Percentiles rank a stretch among this genome's conserved stretches.
Evolutionary conservation across 352 stramenopile genomes (phyloP).

Genomic region (Pythium sp.): DNA sequence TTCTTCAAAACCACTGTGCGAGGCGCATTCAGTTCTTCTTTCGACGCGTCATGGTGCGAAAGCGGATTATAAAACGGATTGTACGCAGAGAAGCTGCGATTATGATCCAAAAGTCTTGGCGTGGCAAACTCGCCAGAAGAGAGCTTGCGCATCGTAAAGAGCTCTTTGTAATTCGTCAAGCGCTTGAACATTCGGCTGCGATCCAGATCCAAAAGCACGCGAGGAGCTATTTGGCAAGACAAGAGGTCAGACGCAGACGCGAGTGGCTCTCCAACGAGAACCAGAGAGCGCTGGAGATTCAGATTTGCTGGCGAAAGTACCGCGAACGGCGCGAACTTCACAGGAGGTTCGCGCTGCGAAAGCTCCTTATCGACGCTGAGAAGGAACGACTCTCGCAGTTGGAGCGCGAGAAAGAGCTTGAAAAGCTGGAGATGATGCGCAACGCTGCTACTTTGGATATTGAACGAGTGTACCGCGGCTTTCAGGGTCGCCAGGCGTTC

Average conservation of each 20-base stretch:
- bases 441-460: constrained; percentile 27
- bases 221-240: constrained; percentile 27
- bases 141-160: constrained; percentile 19
- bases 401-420: constrained; percentile 24
- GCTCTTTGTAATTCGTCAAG: constrained; percentile 10
- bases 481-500: constrained; percentile 28
- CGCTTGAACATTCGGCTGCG: constrained; percentile 22
- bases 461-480: constrained; percentile 39
- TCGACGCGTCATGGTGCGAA: constrained; percentile 30
- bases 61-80: constrained; percentile 26
- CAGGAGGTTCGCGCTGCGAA: constrained; percentile 28
- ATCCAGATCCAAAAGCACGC: constrained; percentile 28
- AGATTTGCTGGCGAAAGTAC: constrained; percentile 28
- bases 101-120: constrained; percentile 37
- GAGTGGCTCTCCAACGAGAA: constrained; percentile 24
- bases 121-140: constrained; percentile 21
- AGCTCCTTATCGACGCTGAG: constrained; percentile 27
- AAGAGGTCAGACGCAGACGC: constrained; percentile 4
- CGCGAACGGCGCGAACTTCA: constrained; percentile 16
- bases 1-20: constrained; percentile 45
- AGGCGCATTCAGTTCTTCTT: constrained; percentile 51
- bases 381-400: constrained; percentile 20
- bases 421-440: constrained; percentile 6
- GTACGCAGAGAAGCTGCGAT: constrained; percentile 23
- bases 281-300: constrained; percentile 13